Evolutionary conservation across 139 green algal species (phyloP), one percentile per base, ranked within the genome.

Genomic region (Chlamydomonas sphaeroides): DNA sequence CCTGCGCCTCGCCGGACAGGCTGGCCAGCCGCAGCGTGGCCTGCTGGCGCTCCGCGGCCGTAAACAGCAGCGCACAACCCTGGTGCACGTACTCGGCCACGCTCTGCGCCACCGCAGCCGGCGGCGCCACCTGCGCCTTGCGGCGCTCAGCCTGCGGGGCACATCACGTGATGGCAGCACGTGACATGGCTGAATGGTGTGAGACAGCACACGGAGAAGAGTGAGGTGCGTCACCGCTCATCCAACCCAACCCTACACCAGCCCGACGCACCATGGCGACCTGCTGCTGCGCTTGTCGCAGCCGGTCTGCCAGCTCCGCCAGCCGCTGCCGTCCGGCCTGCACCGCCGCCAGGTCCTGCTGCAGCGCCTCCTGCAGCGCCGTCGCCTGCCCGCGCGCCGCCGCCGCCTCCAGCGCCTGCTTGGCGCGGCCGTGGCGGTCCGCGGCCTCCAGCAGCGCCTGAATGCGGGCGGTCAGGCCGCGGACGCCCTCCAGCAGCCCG

Each of bases 371-470:
- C 32, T 82, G 75, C 62, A 51, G 56, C 5, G 75, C 75, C 25
- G 75, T 51, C 3, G 75, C 75, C 42, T 82, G 61, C 2, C 75
- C 75, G 0, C 75, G 62, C 14, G 75, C 62, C 15, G 33, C 42
- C 32, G 75, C 75, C 10, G 62, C 75, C 41, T 82, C 62, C 42
- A 30, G 45, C 15, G 28, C 39, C 23, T 82, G 61, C 30, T 62
- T 62, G 6, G 75, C 75, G 8, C 75, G 75, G 26, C 32, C 28
- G n/a, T 71, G 61, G 7, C 62, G 42, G 6, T 82, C 75, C 10
- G 75, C 75, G 6, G 63, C 75, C 23, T 82, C 62, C 75, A 82
- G 26, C 32, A 63, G 45, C 8, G 5, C 62, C 41, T 82, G 75
- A 23, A 82, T 72, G 32, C 28, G 39, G 28, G 21, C 42, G 14